Evolutionary conservation across 2,329 filamentous ascomycete species (phyloP).

Genomic region (Diaporthe longicolla): DNA sequence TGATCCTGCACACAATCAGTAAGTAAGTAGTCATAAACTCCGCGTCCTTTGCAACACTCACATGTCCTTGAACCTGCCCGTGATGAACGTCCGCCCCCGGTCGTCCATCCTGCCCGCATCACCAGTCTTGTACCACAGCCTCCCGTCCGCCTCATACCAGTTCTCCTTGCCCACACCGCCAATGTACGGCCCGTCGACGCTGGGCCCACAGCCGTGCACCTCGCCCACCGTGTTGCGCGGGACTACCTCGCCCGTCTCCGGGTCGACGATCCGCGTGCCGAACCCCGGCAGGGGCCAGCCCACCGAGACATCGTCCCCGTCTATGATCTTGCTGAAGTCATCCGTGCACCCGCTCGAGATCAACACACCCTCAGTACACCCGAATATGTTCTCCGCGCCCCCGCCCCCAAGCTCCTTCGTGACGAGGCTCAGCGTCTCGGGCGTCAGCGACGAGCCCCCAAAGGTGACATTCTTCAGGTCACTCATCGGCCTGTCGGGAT

Average conservation of each 20-base stretch:
- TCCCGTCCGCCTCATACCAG: slow-evolving; percentile 35
- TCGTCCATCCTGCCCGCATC: slow-evolving; percentile 30
- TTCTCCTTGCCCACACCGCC: slow-evolving; percentile 35
- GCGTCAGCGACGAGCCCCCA: slow-evolving; percentile 2
- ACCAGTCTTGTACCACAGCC: slow-evolving; percentile 35
- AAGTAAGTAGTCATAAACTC: not conserved
- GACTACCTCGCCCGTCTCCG: slow-evolving; percentile 29
- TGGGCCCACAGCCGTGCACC: slow-evolving; percentile 25
- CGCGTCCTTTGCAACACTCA: not conserved
- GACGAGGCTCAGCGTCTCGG: slow-evolving; percentile 1
- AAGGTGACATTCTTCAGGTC: slow-evolving; percentile 30
- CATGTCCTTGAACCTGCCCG: slow-evolving; percentile 34
- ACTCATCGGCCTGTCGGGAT: slow-evolving; percentile 9
- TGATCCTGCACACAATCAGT: slow-evolving; percentile 17
- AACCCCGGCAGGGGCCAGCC: slow-evolving; percentile 31
- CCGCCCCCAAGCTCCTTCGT: slow-evolving; percentile 10
- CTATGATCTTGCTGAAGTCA: slow-evolving; percentile 27
- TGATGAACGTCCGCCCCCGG: slow-evolving; percentile 24
- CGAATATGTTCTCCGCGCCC: slow-evolving; percentile 27
- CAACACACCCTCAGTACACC: slow-evolving; percentile 28
- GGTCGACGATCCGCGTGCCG: slow-evolving; percentile 25
- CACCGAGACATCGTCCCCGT: slow-evolving; percentile 20
- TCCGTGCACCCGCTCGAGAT: not conserved
- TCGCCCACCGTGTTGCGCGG: slow-evolving; percentile 30
- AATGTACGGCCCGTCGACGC: slow-evolving; percentile 30